These are phyloP conservation scores for Stropharia rugosoannulata DNA, from an alignment of 768 basidiomycete species.

Conservation along the genomic window DNA sequence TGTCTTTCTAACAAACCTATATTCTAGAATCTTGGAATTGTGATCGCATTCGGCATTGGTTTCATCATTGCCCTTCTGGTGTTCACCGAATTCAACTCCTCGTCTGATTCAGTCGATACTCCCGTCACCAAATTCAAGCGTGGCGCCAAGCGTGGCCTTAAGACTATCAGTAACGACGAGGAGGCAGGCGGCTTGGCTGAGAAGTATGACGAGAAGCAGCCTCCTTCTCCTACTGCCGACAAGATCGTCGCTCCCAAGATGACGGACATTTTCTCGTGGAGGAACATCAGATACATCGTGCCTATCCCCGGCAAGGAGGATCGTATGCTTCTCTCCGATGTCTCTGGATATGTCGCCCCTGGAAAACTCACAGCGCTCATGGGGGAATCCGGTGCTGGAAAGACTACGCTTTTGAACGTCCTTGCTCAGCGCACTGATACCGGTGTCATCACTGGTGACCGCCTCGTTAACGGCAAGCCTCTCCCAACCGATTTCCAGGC, in stretches of 20 bases:
- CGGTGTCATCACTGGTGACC: constrained; percentile 52
- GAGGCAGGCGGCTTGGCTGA: constrained; percentile 21
- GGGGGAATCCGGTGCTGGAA: constrained; percentile 56
- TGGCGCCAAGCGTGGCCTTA: constrained; percentile 30
- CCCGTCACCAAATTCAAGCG: constrained; percentile 66
- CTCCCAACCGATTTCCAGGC: constrained; percentile 60
- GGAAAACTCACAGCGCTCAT: constrained; percentile 80
- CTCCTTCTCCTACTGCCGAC: constrained; percentile 14
- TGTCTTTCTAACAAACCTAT: not conserved
- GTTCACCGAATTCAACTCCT: constrained; percentile 55
- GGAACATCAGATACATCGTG: constrained; percentile 68
- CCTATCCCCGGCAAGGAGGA: constrained; percentile 45
- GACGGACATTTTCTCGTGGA: constrained; percentile 80
- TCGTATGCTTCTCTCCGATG: constrained; percentile 59
- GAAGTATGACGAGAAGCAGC: constrained; percentile 20
- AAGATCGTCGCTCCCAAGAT: constrained; percentile 21
- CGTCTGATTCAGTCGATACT: constrained; percentile 31
- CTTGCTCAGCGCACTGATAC: constrained; percentile 47
- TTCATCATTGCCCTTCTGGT: constrained; percentile 48
- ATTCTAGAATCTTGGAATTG: constrained; percentile 63
- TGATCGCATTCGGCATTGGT: constrained; percentile 59
- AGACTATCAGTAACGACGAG: constrained; percentile 22
- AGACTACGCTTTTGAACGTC: constrained; percentile 62
- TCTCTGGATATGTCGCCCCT: constrained; percentile 81
- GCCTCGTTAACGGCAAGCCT: constrained; percentile 52